These are phyloP conservation scores for Cercophora scortea DNA, from an alignment of 495 filamentous ascomycete genomes.

Conservation along the genomic window DNA sequence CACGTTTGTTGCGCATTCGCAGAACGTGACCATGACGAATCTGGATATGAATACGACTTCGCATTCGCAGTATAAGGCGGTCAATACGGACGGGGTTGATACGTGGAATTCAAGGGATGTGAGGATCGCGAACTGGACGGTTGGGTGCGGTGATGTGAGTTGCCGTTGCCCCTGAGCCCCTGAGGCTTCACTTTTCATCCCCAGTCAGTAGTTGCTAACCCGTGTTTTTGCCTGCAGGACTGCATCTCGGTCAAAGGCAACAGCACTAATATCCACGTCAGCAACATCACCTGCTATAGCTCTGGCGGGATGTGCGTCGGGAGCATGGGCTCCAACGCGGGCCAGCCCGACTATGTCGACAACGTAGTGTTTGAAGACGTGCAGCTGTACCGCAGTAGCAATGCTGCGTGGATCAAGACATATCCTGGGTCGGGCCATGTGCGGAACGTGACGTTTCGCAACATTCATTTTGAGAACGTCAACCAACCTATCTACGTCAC, in stretches of 20 bases:
- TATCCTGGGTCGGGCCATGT: slow-evolving; percentile 40
- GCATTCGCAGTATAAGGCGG: slow-evolving; percentile 24
- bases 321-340: slow-evolving; percentile 26
- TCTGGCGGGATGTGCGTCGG: slow-evolving; percentile 31
- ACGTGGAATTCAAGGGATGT: slow-evolving; percentile 37
- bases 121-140: slow-evolving; percentile 33
- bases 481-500: slow-evolving; percentile 52
- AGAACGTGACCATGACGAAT: slow-evolving; percentile 40
- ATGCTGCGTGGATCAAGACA: slow-evolving; percentile 50
- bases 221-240: slow-evolving; percentile 29
- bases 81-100: slow-evolving; percentile 36
- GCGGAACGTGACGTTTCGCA: slow-evolving; percentile 44
- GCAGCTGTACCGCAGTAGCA: slow-evolving; percentile 36
- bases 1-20: slow-evolving; percentile 32
- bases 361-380: slow-evolving; percentile 35
- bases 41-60: slow-evolving; percentile 32
- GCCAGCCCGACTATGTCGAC: slow-evolving; percentile 27
- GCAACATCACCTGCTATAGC: slow-evolving; percentile 34
- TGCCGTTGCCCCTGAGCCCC: background rate
- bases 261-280: slow-evolving; percentile 43
- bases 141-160: slow-evolving; percentile 32
- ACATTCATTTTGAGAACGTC: slow-evolving; percentile 40
- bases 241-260: slow-evolving; percentile 56
- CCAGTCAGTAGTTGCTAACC: background rate
- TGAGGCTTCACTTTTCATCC: too few relatives aligned